Evolutionary conservation across 495 filamentous ascomycete genomes (phyloP), one percentile per base, ranked within the genome.

Genomic region (Daldinia loculata): DNA sequence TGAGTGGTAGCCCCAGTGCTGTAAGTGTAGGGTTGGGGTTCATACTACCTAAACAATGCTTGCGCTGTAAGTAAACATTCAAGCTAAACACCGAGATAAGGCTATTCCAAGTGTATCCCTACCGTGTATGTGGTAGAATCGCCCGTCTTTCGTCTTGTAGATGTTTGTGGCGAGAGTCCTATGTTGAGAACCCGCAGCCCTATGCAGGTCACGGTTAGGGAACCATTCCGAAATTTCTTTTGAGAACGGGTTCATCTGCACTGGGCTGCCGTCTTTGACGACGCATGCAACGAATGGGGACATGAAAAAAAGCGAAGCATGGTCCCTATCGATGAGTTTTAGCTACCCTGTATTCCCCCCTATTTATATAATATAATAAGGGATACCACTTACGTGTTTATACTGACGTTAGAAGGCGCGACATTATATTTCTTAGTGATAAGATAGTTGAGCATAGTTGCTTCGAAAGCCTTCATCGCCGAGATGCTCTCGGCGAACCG

Each of bases 61-160:
- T 48, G 11, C 43, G 8, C 9, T 24, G 3, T 48, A 12, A 48
- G 43, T 11, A 24, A 48, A 48, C 19, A 12, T 5, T 8, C 8
- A 22, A 7, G 17, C 8, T 22, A 22, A 22, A 48, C 38, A 4
- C 15, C 19, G 8, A 22, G 43, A 24, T 4, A 9, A 22, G 6
- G 19, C 17, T 11, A 22, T 19, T 11, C 3, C 0, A 19, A 48
- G 8, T 22, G 19, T 32, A 82, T 76, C 1, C 52, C 4, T 58
- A 71, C 84, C 82, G 69, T 87, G 85, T 0, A 81, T 26, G 65
- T 88, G 85, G 66, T 82, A 87, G 62, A 67, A 86, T 11, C 79
- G 73, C 2, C 73, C 76, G 62, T 87, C 84, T 63, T 81, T 84
- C 5, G 80, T 83, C 52, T 75, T 71, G 63, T 88, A 87, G 30